Percentiles rank a stretch among this genome's conserved stretches.
These are phyloP conservation scores for Diaporthe ilicicola DNA, from an alignment of 2,329 filamentous ascomycete species.

Conservation along the genomic window DNA sequence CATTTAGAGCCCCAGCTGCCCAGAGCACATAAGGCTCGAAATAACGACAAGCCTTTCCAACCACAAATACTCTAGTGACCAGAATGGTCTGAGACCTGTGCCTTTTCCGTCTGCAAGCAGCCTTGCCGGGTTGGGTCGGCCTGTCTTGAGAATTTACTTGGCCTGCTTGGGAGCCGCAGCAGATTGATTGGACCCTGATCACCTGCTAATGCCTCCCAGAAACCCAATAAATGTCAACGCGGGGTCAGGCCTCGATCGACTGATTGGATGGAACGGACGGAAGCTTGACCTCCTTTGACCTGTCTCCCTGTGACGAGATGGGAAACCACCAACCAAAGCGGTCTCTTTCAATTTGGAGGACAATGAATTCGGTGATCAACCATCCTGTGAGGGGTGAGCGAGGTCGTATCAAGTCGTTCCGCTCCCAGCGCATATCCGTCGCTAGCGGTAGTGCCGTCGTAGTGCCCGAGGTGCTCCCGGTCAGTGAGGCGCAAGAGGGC, in stretches of 20 bases:
- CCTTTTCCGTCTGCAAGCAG: conserved; percentile 10
- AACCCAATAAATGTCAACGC: conserved; percentile 19
- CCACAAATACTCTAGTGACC: neutral
- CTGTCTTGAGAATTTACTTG: conserved; percentile 11
- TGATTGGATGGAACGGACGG: conserved; percentile 16
- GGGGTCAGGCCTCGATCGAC: conserved; percentile 5
- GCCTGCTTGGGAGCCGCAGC: neutral
- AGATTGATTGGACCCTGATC: conserved; percentile 26
- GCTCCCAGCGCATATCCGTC: conserved; percentile 19
- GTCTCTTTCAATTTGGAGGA: neutral
- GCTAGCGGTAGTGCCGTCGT: conserved; percentile 9
- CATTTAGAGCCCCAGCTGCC: neutral
- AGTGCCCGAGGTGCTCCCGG: conserved; percentile 28
- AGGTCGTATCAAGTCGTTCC: conserved; percentile 8
- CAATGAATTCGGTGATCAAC: neutral
- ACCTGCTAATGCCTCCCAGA: conserved; percentile 11
- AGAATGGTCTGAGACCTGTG: neutral
- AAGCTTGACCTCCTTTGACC: neutral
- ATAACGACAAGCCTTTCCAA: conserved; percentile 8
- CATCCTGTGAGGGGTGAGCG: neutral
- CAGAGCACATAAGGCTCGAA: neutral
- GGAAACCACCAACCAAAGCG: conserved; percentile 12
- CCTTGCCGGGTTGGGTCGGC: neutral
- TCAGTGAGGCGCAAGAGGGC: conserved; percentile 4
- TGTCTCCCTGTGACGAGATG: neutral